phyloP scores from a whole-genome alignment of 2,329 filamentous ascomycete species.

The Purpureocillium lavendulum region DNA sequence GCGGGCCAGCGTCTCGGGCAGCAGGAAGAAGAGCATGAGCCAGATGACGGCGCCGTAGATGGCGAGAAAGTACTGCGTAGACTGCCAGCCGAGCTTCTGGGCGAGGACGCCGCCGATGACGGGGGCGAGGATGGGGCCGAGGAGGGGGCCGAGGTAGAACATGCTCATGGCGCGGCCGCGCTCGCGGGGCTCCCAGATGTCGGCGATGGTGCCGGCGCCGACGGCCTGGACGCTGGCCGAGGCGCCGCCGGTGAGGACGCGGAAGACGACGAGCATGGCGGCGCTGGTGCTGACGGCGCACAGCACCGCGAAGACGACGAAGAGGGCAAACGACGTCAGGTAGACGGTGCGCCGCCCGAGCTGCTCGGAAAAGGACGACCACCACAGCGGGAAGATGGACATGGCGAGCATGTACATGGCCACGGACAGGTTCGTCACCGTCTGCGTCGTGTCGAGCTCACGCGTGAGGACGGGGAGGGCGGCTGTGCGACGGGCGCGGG shows the following conservation, averaged over 20 bases:
- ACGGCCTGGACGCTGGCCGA: conserved; percentile 76
- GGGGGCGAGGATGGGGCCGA: conserved; percentile 66
- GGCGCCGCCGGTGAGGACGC: conserved; percentile 65
- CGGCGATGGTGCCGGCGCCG: conserved; percentile 74
- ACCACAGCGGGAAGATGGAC: conserved; percentile 82
- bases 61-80: conserved; percentile 69
- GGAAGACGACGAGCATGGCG: conserved; percentile 69
- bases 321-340: conserved; percentile 63
- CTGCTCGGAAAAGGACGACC: conserved; percentile 71
- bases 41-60: conserved; percentile 57
- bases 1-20: conserved; percentile 56
- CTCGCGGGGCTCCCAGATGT: conserved; percentile 68
- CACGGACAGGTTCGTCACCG: conserved; percentile 66
- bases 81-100: conserved; percentile 62
- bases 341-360: conserved; percentile 72
- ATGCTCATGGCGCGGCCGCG: conserved; percentile 72
- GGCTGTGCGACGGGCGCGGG: conserved; percentile 39
- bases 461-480: conserved; percentile 55
- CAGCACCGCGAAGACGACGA: conserved; percentile 61
- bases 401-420: conserved; percentile 77
- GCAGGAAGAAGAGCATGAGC: conserved; percentile 47
- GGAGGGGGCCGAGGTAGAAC: conserved; percentile 72
- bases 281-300: conserved; percentile 63
- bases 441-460: conserved; percentile 54
- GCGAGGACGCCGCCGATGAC: conserved; percentile 70